Percentiles rank a stretch among this genome's conserved stretches.
Evolutionary conservation across 192 early-diverging fungal genomes (phyloP).

Genomic region (Gryganskiella cystojenkinii): DNA sequence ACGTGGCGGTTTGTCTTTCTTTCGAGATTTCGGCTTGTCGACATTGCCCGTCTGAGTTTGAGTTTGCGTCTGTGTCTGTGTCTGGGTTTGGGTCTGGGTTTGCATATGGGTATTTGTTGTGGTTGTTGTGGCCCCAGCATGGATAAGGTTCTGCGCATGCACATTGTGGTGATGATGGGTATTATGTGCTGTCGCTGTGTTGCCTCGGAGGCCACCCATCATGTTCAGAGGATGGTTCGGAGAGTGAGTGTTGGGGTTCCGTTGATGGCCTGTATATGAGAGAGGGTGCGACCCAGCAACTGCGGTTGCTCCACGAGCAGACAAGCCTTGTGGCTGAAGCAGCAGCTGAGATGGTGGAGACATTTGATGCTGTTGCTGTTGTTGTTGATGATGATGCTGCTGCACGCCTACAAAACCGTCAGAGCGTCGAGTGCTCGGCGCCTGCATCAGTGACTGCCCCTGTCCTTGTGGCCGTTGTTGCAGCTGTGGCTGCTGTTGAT

Average conservation of each 20-base stretch:
- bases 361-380: too few species aligned
- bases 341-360: too few species aligned
- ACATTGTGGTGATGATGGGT: not conserved
- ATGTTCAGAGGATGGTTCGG: not conserved
- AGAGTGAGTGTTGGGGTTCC: too few species aligned
- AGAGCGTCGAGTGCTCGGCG: too few species aligned
- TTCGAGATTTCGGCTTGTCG: constrained; percentile 34
- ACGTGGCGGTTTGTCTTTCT: constrained; percentile 51
- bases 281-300: not conserved
- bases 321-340: too few species aligned
- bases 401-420: not conserved
- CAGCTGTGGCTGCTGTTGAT: too few species aligned
- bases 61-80: constrained; percentile 8
- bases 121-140: constrained; percentile 14
- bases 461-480: too few species aligned
- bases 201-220: not conserved
- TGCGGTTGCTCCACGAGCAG: too few species aligned
- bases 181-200: constrained; percentile 18
- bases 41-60: constrained; percentile 18
- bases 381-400: too few species aligned
- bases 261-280: not conserved
- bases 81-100: constrained; percentile 8
- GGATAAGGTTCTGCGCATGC: constrained; percentile 12
- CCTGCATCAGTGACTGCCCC: too few species aligned
- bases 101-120: constrained; percentile 9